Conservation (phyloP, 495 filamentous ascomycete genomes). For the Talaromyces nanjingensis region DNA sequence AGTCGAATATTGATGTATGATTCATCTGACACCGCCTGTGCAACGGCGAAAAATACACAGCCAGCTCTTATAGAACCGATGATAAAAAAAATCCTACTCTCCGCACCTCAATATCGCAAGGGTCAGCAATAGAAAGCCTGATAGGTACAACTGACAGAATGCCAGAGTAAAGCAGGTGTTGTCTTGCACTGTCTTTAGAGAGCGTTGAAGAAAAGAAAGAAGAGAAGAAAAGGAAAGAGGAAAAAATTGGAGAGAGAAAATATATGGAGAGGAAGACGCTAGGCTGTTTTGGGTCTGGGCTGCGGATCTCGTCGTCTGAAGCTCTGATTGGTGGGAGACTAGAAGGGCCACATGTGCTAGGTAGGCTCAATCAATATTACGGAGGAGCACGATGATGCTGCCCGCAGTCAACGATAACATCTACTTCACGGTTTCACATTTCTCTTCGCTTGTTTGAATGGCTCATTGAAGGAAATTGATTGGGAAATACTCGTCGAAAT, state of each 20-base stretch:
- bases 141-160: conserved; percentile 56
- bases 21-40: conserved; percentile 88
- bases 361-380: not conserved
- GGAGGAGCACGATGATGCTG: not conserved
- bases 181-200: conserved; percentile 84
- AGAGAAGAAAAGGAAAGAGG: conserved; percentile 30
- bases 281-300: conserved; percentile 20
- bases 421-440: not conserved
- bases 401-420: not conserved
- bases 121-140: conserved; percentile 57
- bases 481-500: not conserved
- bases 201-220: conserved; percentile 52
- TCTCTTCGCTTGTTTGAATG: not conserved
- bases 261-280: conserved; percentile 21
- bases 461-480: not conserved
- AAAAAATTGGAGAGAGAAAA: conserved; percentile 26
- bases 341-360: conserved; percentile 2
- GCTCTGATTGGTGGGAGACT: conserved; percentile 1
- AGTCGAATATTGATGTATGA: conserved; percentile 48
- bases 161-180: conserved; percentile 51
- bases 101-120: conserved; percentile 77
- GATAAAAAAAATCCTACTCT: conserved; percentile 51
- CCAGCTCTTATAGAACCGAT: conserved; percentile 86
- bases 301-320: not conserved
- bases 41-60: conserved; percentile 60